A percentile compares a stretch with the other conserved stretches of the same genome.
These are phyloP conservation scores for Pseudogymnoascus sp. DNA, from an alignment of 2,329 filamentous ascomycete genomes.

Conservation along the genomic window DNA sequence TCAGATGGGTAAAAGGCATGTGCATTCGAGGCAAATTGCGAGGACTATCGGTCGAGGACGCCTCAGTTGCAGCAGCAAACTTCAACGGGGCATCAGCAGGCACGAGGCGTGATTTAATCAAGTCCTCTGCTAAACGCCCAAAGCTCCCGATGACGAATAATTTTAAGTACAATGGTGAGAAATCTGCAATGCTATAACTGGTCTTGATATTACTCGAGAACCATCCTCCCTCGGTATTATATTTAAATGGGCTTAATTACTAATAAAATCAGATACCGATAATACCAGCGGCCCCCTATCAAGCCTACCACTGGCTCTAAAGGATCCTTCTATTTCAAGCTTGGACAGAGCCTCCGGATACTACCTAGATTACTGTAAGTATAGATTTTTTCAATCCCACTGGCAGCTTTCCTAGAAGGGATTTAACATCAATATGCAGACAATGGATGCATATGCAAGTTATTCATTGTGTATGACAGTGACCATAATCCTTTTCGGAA, in stretches of 20 bases:
- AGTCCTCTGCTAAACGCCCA: background rate
- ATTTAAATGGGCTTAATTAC: background rate
- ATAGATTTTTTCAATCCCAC: background rate
- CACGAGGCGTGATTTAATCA: background rate
- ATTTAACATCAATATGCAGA: conserved; percentile 19
- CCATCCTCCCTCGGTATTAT: background rate
- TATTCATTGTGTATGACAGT: conserved; percentile 32
- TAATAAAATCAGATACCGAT: background rate
- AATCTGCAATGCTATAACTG: background rate
- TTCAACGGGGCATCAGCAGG: background rate
- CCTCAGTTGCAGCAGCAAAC: background rate
- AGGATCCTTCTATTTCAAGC: background rate
- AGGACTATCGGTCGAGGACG: background rate
- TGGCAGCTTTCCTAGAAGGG: background rate
- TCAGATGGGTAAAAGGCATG: conserved; percentile 32
- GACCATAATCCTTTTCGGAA: conserved; percentile 29
- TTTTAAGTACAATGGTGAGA: background rate
- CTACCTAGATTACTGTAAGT: background rate
- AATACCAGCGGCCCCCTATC: background rate
- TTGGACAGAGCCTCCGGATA: background rate
- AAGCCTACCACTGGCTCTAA: background rate
- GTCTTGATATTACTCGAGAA: background rate
- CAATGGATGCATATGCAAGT: conserved; percentile 30
- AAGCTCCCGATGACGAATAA: background rate
- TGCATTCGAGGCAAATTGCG: conserved; percentile 27